A percentile compares a stretch with the other conserved stretches of the same genome.
Conservation (phyloP, 2,329 filamentous ascomycete species). For the Botrytis squamosa region DNA sequence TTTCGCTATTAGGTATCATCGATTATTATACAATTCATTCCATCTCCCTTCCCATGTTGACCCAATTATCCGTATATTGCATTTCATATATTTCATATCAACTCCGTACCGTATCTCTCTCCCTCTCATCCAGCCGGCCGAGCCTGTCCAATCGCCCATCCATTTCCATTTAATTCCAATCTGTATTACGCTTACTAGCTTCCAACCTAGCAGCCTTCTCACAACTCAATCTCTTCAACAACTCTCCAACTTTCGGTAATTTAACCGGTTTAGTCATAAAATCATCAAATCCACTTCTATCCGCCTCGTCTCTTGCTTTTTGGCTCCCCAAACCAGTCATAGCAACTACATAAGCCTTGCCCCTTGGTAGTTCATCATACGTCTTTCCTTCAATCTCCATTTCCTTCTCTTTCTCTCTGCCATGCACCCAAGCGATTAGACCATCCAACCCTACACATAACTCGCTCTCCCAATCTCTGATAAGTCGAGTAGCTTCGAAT, state of each 20-base stretch:
- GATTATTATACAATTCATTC: neutral
- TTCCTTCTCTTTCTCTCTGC: neutral
- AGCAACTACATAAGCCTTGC: conserved; percentile 48
- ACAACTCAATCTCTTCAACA: conserved; percentile 26
- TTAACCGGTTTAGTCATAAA: conserved; percentile 53
- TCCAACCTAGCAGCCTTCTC: conserved; percentile 21
- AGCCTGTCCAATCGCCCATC: too few relatives aligned
- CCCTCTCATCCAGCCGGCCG: neutral
- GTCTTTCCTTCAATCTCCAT: neutral
- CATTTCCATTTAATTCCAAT: neutral
- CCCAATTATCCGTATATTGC: neutral
- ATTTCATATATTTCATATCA: neutral
- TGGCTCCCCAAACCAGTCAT: conserved; percentile 51
- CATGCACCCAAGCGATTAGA: neutral
- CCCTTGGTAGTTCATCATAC: neutral
- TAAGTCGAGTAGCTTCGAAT: conserved; percentile 47
- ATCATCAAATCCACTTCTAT: conserved; percentile 53
- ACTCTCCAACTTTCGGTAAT: conserved; percentile 29
- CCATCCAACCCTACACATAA: neutral
- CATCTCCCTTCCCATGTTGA: neutral
- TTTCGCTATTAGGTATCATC: neutral
- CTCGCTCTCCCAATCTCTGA: conserved; percentile 39
- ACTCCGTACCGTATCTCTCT: neutral
- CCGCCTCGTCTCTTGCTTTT: conserved; percentile 49
- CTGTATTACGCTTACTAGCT: neutral